Evolutionary conservation across 805 yeast genomes (phyloP).

Genomic region (Candida silvicultrix): DNA sequence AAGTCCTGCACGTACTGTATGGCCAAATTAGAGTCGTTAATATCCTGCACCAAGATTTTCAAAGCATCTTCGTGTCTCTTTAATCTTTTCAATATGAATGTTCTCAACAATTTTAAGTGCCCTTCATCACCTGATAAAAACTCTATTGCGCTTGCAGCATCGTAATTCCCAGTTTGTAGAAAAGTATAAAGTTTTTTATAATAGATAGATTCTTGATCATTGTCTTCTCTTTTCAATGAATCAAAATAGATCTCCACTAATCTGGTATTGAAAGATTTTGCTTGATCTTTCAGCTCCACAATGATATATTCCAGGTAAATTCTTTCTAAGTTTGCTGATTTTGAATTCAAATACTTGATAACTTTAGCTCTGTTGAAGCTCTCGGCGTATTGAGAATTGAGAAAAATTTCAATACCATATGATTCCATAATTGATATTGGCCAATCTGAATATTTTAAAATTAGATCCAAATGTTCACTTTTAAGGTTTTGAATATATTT

Average conservation of each 20-base stretch:
- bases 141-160: constrained; percentile 24
- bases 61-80: constrained; percentile 60
- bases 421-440: constrained; percentile 33
- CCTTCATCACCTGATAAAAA: constrained; percentile 1
- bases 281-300: constrained; percentile 29
- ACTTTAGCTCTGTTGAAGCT: constrained; percentile 49
- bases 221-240: constrained; percentile 13
- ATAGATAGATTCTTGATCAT: constrained; percentile 4
- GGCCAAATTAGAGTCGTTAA: constrained; percentile 53
- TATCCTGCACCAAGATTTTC: constrained; percentile 49
- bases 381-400: constrained; percentile 57
- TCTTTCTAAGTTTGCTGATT: constrained; percentile 25
- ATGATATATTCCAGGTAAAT: constrained; percentile 50
- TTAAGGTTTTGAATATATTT: constrained; percentile 54
- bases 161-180: constrained; percentile 27
- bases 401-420: constrained; percentile 45
- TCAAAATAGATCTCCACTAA: constrained; percentile 40
- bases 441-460: constrained; percentile 52
- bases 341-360: constrained; percentile 39
- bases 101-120: constrained; percentile 35
- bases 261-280: constrained; percentile 34
- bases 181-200: constrained; percentile 30
- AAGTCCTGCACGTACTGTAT: constrained; percentile 52
- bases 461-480: constrained; percentile 40
- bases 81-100: constrained; percentile 51